These are phyloP conservation scores for Wilhelminamyces savonicus DNA, from an alignment of 805 yeast genomes.

Conservation along the genomic window DNA sequence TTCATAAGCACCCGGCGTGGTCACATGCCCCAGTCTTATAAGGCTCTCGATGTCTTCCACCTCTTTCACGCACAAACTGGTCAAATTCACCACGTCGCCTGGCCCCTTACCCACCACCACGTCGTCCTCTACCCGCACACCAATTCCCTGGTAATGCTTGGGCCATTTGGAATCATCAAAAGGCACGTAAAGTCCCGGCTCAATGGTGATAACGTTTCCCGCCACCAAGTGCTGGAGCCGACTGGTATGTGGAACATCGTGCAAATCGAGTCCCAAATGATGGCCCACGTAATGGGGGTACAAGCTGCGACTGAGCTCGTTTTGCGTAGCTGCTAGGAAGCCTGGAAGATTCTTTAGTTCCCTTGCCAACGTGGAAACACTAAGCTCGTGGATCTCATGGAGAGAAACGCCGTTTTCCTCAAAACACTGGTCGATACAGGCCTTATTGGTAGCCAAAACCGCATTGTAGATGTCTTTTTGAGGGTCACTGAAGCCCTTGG, in stretches of 20 bases:
- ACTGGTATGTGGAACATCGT: slow-evolving; percentile 66
- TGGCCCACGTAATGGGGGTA: slow-evolving; percentile 97
- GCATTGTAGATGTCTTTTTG: slow-evolving; percentile 87
- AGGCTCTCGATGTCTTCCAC: slow-evolving; percentile 71
- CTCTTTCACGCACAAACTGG: slow-evolving; percentile 84
- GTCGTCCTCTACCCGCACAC: slow-evolving; percentile 93
- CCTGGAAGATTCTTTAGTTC: slow-evolving; percentile 71
- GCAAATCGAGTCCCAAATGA: slow-evolving; percentile 88
- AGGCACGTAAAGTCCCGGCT: slow-evolving; percentile 94
- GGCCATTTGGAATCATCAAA: slow-evolving; percentile 61
- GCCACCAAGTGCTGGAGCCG: slow-evolving; percentile 45
- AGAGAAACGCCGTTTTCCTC: slow-evolving; percentile 48
- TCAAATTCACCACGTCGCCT: slow-evolving; percentile 47
- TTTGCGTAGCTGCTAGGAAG: slow-evolving; percentile 42
- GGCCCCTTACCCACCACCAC: slow-evolving; percentile 66
- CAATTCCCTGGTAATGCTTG: slow-evolving; percentile 74
- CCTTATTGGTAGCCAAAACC: slow-evolving; percentile 74
- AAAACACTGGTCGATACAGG: slow-evolving; percentile 67
- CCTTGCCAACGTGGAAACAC: slow-evolving; percentile 50
- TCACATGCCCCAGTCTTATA: slow-evolving; percentile 49
- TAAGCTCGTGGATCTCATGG: slow-evolving; percentile 68
- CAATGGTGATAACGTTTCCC: slow-evolving; percentile 88
- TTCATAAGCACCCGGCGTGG: slow-evolving; percentile 38
- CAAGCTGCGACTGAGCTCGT: slow-evolving; percentile 45
- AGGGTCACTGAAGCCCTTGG: slow-evolving; percentile 61